Conservation (phyloP, 306 rosid genomes). For the Myrica gale region DNA sequence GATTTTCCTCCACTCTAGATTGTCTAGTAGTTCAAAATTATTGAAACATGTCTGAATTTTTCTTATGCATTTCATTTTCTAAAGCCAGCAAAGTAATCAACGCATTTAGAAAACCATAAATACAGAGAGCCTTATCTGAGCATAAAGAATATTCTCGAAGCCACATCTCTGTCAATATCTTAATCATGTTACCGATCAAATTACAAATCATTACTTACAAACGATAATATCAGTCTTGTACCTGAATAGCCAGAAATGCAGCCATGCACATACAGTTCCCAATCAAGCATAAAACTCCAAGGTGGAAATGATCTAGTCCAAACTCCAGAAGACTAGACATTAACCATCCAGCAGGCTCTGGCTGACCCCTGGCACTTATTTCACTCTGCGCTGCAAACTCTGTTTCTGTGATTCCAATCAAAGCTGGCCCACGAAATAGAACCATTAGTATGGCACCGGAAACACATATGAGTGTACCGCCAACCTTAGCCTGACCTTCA, state of each 20-base stretch:
- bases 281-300: constrained; percentile 82
- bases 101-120: neutral
- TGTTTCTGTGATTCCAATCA: constrained; percentile 50
- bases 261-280: constrained; percentile 99
- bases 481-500: constrained; percentile 87
- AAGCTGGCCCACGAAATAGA: constrained; percentile 70
- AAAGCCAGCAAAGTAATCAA: neutral
- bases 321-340: constrained; percentile 46
- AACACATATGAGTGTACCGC: constrained; percentile 76
- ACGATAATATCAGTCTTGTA: constrained; percentile 26
- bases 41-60: neutral
- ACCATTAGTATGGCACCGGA: constrained; percentile 87
- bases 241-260: constrained; percentile 83
- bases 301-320: constrained; percentile 69
- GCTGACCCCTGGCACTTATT: constrained; percentile 81
- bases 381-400: constrained; percentile 40
- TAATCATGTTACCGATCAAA: neutral
- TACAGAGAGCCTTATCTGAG: neutral
- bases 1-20: neutral
- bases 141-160: neutral
- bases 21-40: neutral
- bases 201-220: constrained; percentile 4
- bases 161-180: constrained; percentile 6
- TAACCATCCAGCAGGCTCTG: constrained; percentile 80
- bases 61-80: neutral